Percentiles rank a stretch among this genome's conserved stretches.
These are phyloP conservation scores for Talaromyces liani DNA, from an alignment of 495 filamentous ascomycete genomes.

Conservation along the genomic window DNA sequence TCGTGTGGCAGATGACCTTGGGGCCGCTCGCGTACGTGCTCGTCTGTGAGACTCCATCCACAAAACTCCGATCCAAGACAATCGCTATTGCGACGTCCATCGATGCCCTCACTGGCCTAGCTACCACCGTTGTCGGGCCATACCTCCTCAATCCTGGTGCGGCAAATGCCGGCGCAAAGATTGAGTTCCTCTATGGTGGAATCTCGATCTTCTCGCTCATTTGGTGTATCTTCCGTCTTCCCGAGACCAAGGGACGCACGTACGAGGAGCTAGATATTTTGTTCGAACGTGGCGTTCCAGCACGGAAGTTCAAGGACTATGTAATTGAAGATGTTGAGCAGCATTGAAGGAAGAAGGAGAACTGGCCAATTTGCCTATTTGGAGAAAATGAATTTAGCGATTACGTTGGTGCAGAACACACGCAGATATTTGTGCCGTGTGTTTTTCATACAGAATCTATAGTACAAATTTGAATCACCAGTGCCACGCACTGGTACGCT, in stretches of 20 bases:
- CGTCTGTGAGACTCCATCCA: slow-evolving; percentile 6
- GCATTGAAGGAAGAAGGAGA: too few relatives aligned
- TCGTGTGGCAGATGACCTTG: slow-evolving; percentile 1
- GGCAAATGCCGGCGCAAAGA: slow-evolving; percentile 9
- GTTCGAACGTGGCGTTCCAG: slow-evolving; percentile 47
- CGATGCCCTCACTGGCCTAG: neutral
- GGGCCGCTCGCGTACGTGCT: slow-evolving; percentile 1
- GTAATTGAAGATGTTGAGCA: neutral
- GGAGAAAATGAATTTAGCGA: too few relatives aligned
- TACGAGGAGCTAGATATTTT: slow-evolving; percentile 59
- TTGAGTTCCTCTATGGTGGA: slow-evolving; percentile 7
- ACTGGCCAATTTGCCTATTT: too few relatives aligned
- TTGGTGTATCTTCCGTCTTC: slow-evolving; percentile 10
- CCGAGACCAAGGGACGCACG: slow-evolving; percentile 43
- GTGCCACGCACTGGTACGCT: too few relatives aligned
- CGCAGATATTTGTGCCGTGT: too few relatives aligned
- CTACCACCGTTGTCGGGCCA: slow-evolving; percentile 4
- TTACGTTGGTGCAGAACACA: too few relatives aligned
- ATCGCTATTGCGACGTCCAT: slow-evolving; percentile 4
- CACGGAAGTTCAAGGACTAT: slow-evolving; percentile 13
- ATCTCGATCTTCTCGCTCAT: slow-evolving; percentile 6
- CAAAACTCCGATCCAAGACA: slow-evolving; percentile 8
- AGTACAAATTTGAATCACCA: too few relatives aligned
- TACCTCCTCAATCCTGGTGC: slow-evolving; percentile 7
- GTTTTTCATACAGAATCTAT: too few relatives aligned